phyloP scores from a whole-genome alignment of 2,329 filamentous ascomycete species.

The Colletotrichum tabaci region DNA sequence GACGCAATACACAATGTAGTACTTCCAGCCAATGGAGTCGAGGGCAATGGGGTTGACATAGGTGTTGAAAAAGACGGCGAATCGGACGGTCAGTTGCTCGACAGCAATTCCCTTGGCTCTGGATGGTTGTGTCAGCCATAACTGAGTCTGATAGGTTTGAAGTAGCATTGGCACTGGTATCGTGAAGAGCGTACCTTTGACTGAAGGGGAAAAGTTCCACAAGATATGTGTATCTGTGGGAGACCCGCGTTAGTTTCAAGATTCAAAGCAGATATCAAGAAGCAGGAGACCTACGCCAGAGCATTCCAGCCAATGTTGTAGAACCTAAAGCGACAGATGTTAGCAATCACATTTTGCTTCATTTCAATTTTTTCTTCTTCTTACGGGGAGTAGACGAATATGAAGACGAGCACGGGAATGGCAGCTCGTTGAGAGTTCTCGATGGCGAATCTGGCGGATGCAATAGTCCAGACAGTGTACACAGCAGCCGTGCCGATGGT shows the following conservation, averaged over 20 bases:
- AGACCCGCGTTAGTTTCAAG: slow-evolving; percentile 8
- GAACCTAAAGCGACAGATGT: neutral
- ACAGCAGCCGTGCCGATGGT: slow-evolving; percentile 54
- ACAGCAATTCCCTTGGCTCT: slow-evolving; percentile 56
- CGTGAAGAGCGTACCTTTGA: slow-evolving; percentile 42
- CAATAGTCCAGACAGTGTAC: slow-evolving; percentile 57
- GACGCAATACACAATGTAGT: slow-evolving; percentile 60
- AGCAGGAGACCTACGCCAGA: neutral
- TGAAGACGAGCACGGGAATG: slow-evolving; percentile 59
- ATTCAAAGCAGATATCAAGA: accelerated
- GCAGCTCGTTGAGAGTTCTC: slow-evolving; percentile 51
- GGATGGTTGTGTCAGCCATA: neutral
- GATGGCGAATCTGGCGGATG: slow-evolving; percentile 55
- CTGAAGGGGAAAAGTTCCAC: slow-evolving; percentile 57
- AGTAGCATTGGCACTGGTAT: too few species aligned
- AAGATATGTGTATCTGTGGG: slow-evolving; percentile 55
- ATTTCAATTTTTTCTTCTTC: slow-evolving; percentile 6
- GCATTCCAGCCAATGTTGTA: slow-evolving; percentile 34
- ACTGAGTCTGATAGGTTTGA: neutral
- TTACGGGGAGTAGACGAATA: slow-evolving; percentile 58
- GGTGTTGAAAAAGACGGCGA: slow-evolving; percentile 62
- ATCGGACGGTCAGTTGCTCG: slow-evolving; percentile 55
- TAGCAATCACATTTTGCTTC: neutral
- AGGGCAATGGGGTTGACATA: slow-evolving; percentile 63
- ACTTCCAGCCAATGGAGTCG: slow-evolving; percentile 57